Evolutionary conservation across 2,329 filamentous ascomycete genomes (phyloP), one percentile per base, ranked within the genome.

Genomic region (Alternaria panax): DNA sequence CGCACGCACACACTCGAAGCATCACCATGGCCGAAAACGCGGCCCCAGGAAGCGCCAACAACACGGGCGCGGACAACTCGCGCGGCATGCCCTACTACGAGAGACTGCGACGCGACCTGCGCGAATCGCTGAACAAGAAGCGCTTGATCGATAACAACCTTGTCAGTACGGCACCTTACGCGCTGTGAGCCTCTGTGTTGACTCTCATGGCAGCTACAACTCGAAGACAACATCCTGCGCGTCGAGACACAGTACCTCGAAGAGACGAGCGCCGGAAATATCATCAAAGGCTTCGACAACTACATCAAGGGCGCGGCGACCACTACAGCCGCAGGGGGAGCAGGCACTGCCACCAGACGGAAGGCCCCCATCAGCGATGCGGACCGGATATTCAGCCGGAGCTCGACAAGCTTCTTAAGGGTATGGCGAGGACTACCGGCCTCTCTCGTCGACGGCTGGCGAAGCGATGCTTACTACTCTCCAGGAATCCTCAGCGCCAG

Each of bases 231-330:
- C 65, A 98, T 99, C 70, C 88, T 86, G 75, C 88, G 90, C 65
- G 90, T 92, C 72, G 95, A 99, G 78, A 88, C 89, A 58, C 86
- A 89, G 18, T 99, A 99, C 78, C 88, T 99, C 51, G 94, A 98
- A 78, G 92, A 92, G 72, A 90, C 89, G 14, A 88, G 85, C 69
- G 86, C 87, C 20, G 95, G 95, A 43, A 99, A 99, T 81, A 98
- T 99, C 75, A 94, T 99, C 77, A 93, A 92, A 48, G 95, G 95
- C 22, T 99, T 99, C 78, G 95, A 99, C 78, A 96, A 93, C 76
- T 99, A 98, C 81, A 96, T 97, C 83, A 99, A 99, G 79, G 93
- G 92, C 54, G 73, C 87, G 8, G 86, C 87, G n/a, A 83, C 84
- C 2, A 85, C 88, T 11, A 84, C 87, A 66, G 83, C 80, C 4